Evolutionary conservation across 257 asterid genomes (phyloP).

Genomic region (Scutellaria baicalensis): DNA sequence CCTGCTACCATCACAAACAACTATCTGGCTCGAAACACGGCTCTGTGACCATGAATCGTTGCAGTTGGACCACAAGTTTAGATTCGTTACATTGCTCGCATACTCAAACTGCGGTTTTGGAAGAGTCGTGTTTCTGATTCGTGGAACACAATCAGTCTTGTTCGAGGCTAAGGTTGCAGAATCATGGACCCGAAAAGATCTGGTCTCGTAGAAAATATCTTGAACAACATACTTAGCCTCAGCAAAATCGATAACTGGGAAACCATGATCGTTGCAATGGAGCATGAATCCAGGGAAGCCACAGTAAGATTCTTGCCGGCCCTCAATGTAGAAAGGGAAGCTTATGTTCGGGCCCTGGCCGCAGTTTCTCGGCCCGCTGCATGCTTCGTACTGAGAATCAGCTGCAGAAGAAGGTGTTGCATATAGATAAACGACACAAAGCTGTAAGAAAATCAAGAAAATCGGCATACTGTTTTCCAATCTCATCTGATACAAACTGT

Average conservation of each 20-base stretch:
- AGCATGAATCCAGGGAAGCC: constrained; percentile 37
- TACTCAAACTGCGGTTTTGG: neutral
- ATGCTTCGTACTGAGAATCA: constrained; percentile 31
- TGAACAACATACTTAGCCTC: constrained; percentile 24
- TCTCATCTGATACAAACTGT: constrained; percentile 23
- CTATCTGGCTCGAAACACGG: neutral
- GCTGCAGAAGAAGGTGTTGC: neutral
- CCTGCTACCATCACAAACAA: constrained; percentile 14
- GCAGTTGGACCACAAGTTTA: constrained; percentile 45
- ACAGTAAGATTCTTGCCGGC: constrained; percentile 30
- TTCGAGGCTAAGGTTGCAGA: neutral
- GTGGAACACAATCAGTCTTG: constrained; percentile 16
- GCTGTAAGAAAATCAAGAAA: constrained; percentile 3
- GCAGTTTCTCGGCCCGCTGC: constrained; percentile 26
- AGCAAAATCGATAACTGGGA: constrained; percentile 21
- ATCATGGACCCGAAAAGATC: constrained; percentile 18
- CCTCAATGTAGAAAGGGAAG: constrained; percentile 48
- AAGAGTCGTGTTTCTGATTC: constrained; percentile 22
- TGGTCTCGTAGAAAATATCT: constrained; percentile 22
- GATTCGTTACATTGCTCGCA: neutral
- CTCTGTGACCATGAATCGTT: neutral
- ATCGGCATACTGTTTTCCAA: neutral
- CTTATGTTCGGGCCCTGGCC: constrained; percentile 37
- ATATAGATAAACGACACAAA: neutral
- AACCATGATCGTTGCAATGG: constrained; percentile 28